These are phyloP conservation scores for Capronia coronata DNA, from an alignment of 2,329 filamentous ascomycete genomes.

Conservation along the genomic window DNA sequence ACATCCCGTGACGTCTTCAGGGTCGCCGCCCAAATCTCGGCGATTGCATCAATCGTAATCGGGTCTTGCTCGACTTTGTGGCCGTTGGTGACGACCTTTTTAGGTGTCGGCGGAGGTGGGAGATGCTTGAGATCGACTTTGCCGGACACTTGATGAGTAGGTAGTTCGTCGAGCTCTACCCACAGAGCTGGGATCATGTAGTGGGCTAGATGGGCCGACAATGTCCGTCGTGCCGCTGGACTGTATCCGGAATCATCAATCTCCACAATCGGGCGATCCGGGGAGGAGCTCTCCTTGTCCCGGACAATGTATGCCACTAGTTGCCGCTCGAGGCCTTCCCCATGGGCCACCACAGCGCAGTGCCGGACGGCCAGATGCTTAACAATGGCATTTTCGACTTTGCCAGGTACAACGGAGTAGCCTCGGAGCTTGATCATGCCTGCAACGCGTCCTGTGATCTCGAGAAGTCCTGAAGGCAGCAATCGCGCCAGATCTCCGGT, in stretches of 20 bases:
- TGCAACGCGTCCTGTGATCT: conserved; percentile 69
- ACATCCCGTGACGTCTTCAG: conserved; percentile 57
- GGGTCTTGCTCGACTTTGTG: conserved; percentile 52
- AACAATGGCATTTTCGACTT: conserved; percentile 67
- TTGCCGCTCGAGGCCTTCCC: conserved; percentile 68
- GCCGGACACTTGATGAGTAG: conserved; percentile 71
- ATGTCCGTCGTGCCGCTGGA: conserved; percentile 57
- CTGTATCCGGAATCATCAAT: conserved; percentile 68
- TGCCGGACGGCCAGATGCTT: conserved; percentile 63
- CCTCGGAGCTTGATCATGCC: conserved; percentile 76
- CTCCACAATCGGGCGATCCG: conserved; percentile 55
- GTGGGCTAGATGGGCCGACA: conserved; percentile 63
- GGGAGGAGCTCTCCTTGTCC: conserved; percentile 52
- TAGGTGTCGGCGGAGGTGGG: conserved; percentile 51
- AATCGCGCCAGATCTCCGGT: conserved; percentile 66
- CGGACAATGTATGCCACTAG: conserved; percentile 69
- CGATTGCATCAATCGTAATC: conserved; percentile 60
- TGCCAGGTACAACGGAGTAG: conserved; percentile 70
- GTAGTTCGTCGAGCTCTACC: conserved; percentile 64
- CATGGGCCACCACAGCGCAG: conserved; percentile 66
- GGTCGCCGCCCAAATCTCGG: conserved; percentile 64
- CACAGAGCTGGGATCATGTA: conserved; percentile 79
- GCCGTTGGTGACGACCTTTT: conserved; percentile 34
- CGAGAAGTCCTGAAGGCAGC: conserved; percentile 60
- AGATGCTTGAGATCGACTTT: conserved; percentile 69